Evolutionary conservation across 2,329 filamentous ascomycete genomes (phyloP).

Genomic region (Fusarium odoratissimum): DNA sequence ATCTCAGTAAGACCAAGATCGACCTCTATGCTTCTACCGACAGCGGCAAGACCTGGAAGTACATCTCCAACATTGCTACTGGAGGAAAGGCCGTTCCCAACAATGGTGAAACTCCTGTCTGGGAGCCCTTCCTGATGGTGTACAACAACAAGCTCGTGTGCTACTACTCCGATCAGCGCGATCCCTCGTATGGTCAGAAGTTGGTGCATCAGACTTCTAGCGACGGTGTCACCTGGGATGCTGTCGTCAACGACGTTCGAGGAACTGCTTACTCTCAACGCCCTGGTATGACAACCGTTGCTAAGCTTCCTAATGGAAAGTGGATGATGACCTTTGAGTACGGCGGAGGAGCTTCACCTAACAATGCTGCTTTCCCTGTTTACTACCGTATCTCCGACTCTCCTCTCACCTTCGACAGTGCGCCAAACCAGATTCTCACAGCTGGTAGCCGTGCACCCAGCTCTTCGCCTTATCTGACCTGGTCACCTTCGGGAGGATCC

Average conservation of each 20-base stretch:
- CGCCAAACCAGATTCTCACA: neutral
- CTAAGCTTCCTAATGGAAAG: constrained; percentile 3
- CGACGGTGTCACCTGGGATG: constrained; percentile 71
- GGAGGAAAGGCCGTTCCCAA: constrained; percentile 10
- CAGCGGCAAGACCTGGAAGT: constrained; percentile 17
- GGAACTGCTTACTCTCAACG: constrained; percentile 51
- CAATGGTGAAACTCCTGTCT: constrained; percentile 15
- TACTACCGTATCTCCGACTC: constrained; percentile 28
- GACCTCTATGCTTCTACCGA: constrained; percentile 26
- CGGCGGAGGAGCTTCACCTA: neutral
- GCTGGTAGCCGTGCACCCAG: neutral
- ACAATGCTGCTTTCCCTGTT: neutral
- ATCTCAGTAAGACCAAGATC: constrained; percentile 18
- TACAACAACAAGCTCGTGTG: constrained; percentile 11
- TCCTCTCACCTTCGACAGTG: constrained; percentile 13
- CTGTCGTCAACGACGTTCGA: constrained; percentile 67
- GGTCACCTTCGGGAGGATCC: neutral
- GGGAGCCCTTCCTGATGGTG: constrained; percentile 31
- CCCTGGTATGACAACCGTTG: constrained; percentile 23
- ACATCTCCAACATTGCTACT: constrained; percentile 19
- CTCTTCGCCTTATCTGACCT: constrained; percentile 15
- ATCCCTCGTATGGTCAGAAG: constrained; percentile 22
- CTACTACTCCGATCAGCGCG: constrained; percentile 26
- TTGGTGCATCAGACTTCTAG: constrained; percentile 70
- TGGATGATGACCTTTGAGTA: constrained; percentile 32